Base-by-base conservation (phyloP, 192 early-diverging fungal species). In the Coemansia sp. region DNA sequence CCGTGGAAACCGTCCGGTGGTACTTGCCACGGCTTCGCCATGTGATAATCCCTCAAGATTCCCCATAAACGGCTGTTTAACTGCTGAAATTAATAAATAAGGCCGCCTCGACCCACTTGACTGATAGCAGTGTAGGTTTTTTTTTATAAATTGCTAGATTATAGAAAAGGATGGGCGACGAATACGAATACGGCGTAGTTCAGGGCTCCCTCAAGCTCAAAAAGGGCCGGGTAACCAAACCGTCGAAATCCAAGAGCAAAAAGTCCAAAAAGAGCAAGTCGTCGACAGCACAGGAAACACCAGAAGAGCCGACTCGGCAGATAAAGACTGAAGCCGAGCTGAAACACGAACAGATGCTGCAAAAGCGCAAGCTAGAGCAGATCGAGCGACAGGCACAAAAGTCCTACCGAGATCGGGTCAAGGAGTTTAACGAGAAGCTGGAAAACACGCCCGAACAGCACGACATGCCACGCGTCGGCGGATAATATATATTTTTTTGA, bases 401-500 rank as follows among this genome's bases (percentile, higher is more conserved):
- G 45, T 64, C 68, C 8, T 63, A 78, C 31, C 60, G 71, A 20
- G 79, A 81, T 4, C 62, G 67, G 14, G 55, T 64, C 12, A 61
- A 80, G 53, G 83, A 85, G 11, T 84, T 83, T 64, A 87, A 87
- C 61, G 75, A 79, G 14, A 80, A 84, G 49, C 61, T 87, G 14
- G 81, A 82, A 29, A 56, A 48, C 31, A 58, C 82, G 2, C 74
- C 74, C 44, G 85, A 87, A 50, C 85, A 85, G 70, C 67, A 87
- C 67, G 85, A 87, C 52, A 83, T 87, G 67, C 75, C 75, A 7
- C 65, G 62, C 31, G 67, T 78, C 2, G 72, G 71, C 15, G 64
- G 60, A 43, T 49, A 55, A n/a, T n/a, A n/a, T n/a, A n/a, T n/a
- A n/a, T n/a, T n/a, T n/a, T n/a, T n/a, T n/a, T n/a, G n/a, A n/a